Evolutionary conservation across 116 monocot species (phyloP), one percentile per base, ranked within the genome.

Genomic region (Cymodocea nodosa): DNA sequence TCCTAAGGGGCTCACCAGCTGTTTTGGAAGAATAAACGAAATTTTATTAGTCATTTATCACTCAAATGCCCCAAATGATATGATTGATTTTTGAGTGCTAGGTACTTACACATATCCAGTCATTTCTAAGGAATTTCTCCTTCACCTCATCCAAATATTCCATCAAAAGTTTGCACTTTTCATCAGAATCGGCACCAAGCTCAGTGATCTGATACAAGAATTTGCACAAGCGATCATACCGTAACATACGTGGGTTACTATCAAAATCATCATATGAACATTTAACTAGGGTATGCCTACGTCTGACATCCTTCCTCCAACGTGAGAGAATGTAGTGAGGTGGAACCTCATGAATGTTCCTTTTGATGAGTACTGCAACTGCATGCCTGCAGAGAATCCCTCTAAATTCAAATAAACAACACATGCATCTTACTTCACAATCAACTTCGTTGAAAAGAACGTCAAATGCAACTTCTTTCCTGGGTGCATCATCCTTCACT

Each of bases 301-400:
- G 66, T 35, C 65, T 77, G 56, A 68, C 56, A 23, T 72, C 77
- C 24, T 77, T 77, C 54, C 59, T 67, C 77, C 77, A 77, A 6
- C 77, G 77, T 11, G 67, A 54, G 19, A 77, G 53, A 72, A 77
- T 57, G 54, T 77, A 77, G 15, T 37, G 67, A 61, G 72, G 55
- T 77, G 77, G 77, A 52, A 77, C 67, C 66, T 77, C 72, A 63
- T 68, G 54, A 12, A 72, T 51, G 13, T 72, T 67, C 50, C 51
- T 44, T 44, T 62, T 72, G 37, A 68, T 68, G 7, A 72, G 56
- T 16, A 77, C 77, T 9, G 71, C 59, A 51, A 71, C 14, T 40
- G 61, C 64, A 67, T 77, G 77, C n/a, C 66, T 59, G 25, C 77
- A 77, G 25, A 77, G 54, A 66, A 77, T 77, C 24, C 77, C 77